Evolutionary conservation across 495 filamentous ascomycete genomes (phyloP).

Genomic region (Haplographium delicatum): DNA sequence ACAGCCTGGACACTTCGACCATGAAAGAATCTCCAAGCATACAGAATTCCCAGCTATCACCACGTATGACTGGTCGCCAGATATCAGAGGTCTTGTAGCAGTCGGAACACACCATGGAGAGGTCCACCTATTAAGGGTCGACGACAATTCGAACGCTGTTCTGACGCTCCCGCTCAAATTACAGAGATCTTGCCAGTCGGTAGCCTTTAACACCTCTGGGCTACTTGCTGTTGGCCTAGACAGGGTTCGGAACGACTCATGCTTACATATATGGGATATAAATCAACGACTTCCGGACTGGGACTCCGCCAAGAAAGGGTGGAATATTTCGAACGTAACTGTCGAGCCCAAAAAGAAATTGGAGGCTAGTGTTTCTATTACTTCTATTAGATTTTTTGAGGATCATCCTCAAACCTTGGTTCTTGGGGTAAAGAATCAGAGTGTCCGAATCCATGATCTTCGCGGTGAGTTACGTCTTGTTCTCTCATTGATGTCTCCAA

Average conservation of each 20-base stretch:
- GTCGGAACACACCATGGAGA: slow-evolving; percentile 82
- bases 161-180: slow-evolving; percentile 76
- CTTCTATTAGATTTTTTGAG: slow-evolving; percentile 85
- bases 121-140: slow-evolving; percentile 73
- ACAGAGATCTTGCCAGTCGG: slow-evolving; percentile 82
- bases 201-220: slow-evolving; percentile 77
- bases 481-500: background rate
- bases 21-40: slow-evolving; percentile 64
- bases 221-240: slow-evolving; percentile 85
- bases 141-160: slow-evolving; percentile 56
- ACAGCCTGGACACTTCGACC: slow-evolving; percentile 49
- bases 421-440: slow-evolving; percentile 78
- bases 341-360: slow-evolving; percentile 55
- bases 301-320: slow-evolving; percentile 27
- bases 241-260: slow-evolving; percentile 85
- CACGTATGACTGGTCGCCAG: slow-evolving; percentile 93
- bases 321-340: slow-evolving; percentile 19
- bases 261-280: slow-evolving; percentile 91
- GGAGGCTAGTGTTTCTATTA: slow-evolving; percentile 79
- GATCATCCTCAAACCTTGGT: slow-evolving; percentile 79
- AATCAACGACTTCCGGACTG: slow-evolving; percentile 55
- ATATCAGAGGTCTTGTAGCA: slow-evolving; percentile 62
- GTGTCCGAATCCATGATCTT: slow-evolving; percentile 83
- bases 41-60: slow-evolving; percentile 79
- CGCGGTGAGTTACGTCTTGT: slow-evolving; percentile 52